Evolutionary conservation across 2,329 filamentous ascomycete species (phyloP).

Genomic region (Helminthosporium solani): DNA sequence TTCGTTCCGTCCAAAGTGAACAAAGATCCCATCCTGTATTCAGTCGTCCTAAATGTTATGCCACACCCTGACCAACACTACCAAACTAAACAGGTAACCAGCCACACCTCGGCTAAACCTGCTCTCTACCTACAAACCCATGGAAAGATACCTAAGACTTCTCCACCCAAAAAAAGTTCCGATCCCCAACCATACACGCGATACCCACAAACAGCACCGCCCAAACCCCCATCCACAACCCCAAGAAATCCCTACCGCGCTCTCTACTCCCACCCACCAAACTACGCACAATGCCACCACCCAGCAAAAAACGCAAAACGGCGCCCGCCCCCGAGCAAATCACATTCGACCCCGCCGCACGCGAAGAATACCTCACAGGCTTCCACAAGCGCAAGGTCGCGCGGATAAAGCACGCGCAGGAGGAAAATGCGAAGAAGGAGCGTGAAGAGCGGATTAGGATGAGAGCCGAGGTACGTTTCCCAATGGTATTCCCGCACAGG

Average conservation of each 20-base stretch:
- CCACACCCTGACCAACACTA: too few species aligned
- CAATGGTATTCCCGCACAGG: background rate
- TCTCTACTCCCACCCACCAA: background rate
- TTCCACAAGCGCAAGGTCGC: slow-evolving; percentile 95
- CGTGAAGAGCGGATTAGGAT: slow-evolving; percentile 73
- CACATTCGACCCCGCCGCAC: slow-evolving; percentile 75
- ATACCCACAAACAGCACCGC: background rate
- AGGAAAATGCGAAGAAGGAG: slow-evolving; percentile 73
- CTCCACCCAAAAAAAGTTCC: slow-evolving; percentile 9
- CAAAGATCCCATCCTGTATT: too few species aligned
- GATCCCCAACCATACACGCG: background rate
- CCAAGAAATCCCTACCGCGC: background rate
- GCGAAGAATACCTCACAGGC: slow-evolving; percentile 86
- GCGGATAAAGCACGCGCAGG: slow-evolving; percentile 80
- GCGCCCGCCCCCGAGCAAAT: slow-evolving; percentile 70
- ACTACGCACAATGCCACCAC: slow-evolving; percentile 18
- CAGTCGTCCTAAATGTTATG: too few species aligned
- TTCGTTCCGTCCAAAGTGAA: too few species aligned
- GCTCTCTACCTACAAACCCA: too few species aligned
- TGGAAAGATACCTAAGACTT: too few species aligned
- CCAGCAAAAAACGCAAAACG: slow-evolving; percentile 50
- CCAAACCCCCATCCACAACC: background rate
- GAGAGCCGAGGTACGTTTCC: slow-evolving; percentile 67
- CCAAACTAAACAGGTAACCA: slow-evolving; percentile 6
- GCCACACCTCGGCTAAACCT: slow-evolving; percentile 11